Evolutionary conservation across 169 alveolate genomes (phyloP), one percentile per base, ranked within the genome.

Genomic region (Eimeria acervulina): DNA sequence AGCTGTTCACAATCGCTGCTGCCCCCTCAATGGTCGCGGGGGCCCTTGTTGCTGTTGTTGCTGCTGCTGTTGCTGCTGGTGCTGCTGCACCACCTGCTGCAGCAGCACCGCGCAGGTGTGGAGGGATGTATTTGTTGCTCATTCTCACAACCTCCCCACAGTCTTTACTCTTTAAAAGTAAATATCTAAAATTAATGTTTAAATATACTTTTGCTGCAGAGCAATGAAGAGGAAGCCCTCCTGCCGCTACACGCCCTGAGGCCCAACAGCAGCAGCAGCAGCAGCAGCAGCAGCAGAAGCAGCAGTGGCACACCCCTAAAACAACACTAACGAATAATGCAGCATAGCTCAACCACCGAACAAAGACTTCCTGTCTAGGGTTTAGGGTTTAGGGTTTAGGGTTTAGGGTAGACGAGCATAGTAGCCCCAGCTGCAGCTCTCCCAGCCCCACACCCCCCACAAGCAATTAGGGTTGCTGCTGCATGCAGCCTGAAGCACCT

Each of bases 51-150:
- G 61, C 80, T 68, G 80, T 40, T 68, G 80, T 40, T 68, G 42
- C 80, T 68, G 42, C 80, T 68, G 42, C 21, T 68, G n/a, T 40
- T 68, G 80, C 80, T 68, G 80, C 80, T 28, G 80, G 31, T 19
- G 68, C 93, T 33, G 76, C 72, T 44, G 40, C 93, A 31, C 44
- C 78, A 51, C 78, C 78, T 1, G 59, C 68, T 33, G 33, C 81
- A 26, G 84, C 83, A 5, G 72, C 95, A 1, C 84, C 95, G 28
- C 95, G 72, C 78, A 90, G 40, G 61, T 61, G 61, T 26, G 95
- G 95, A 15, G 95, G 95, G 7, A 90, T 42, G 95, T 90, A 90
- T 78, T 90, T 90, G 70, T 15, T 68, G 42, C 80, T 68, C 80
- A 68, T 68, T 40, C 80, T 68, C 44, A 68, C 4, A 3, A 33